phyloP scores from a whole-genome alignment of 192 early-diverging fungal species.

The Coemansia sp. region DNA sequence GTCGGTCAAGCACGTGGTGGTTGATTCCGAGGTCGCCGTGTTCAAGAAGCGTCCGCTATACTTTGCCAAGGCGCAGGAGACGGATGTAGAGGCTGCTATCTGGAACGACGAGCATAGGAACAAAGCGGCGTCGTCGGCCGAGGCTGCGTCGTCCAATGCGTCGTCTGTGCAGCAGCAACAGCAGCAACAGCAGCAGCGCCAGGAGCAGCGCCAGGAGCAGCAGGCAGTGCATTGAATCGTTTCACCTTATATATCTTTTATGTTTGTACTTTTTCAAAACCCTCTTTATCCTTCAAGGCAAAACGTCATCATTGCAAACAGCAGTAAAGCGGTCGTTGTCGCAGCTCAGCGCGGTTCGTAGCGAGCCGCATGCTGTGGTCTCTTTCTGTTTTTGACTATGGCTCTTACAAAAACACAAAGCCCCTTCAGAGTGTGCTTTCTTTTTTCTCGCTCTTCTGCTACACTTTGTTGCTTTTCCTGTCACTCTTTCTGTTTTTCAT shows the following conservation, averaged over 20 bases:
- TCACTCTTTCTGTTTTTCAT: no score
- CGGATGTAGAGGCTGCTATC: conserved; percentile 53
- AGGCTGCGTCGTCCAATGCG: background rate
- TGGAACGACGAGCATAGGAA: conserved; percentile 41
- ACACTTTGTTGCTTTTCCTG: background rate
- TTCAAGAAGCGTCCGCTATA: conserved; percentile 65
- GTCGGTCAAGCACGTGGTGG: conserved; percentile 68
- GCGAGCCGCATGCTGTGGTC: background rate
- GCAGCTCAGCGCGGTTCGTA: background rate
- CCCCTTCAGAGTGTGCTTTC: background rate
- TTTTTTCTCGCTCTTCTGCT: background rate
- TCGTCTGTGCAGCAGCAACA: conserved; percentile 4
- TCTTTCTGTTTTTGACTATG: no score
- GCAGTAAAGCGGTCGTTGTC: no score
- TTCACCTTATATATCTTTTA: background rate
- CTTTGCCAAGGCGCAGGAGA: conserved; percentile 56
- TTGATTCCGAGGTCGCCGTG: conserved; percentile 65
- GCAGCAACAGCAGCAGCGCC: background rate
- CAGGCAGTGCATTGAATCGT: background rate
- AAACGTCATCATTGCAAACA: background rate
- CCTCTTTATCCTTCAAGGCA: background rate
- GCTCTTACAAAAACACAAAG: background rate
- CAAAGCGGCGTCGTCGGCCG: background rate
- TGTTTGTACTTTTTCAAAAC: background rate
- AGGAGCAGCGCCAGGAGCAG: background rate